Evolutionary conservation across 2,329 filamentous ascomycete genomes (phyloP).

Genomic region (Alternaria consortialis): DNA sequence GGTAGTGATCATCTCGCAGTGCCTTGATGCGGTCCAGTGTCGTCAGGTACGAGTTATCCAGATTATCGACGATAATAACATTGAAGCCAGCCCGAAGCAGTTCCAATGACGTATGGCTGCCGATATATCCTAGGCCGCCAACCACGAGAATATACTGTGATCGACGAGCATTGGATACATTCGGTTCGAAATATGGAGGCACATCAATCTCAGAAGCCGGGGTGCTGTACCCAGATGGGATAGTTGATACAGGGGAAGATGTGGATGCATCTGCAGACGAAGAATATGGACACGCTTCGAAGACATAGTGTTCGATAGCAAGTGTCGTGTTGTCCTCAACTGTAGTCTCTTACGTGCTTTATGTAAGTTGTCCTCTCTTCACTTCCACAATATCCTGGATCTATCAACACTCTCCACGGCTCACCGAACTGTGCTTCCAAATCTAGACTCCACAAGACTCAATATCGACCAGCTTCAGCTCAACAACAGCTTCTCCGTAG

Average conservation of each 20-base stretch:
- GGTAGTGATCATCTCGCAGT: slow-evolving; percentile 5
- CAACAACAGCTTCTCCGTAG: not conserved
- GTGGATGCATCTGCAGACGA: not conserved
- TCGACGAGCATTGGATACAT: not conserved
- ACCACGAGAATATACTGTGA: slow-evolving; percentile 21
- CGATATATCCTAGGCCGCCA: slow-evolving; percentile 63
- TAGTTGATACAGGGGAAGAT: not conserved
- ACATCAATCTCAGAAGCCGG: slow-evolving; percentile 1
- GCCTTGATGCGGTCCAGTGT: slow-evolving; percentile 38
- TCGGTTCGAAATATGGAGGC: not conserved
- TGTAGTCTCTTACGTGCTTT: not conserved
- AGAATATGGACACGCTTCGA: not conserved
- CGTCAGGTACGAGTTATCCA: slow-evolving; percentile 50
- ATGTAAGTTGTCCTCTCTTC: not conserved
- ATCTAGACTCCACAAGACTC: not conserved
- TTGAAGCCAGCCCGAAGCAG: slow-evolving; percentile 60
- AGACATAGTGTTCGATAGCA: not conserved
- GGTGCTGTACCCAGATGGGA: not conserved
- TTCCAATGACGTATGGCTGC: slow-evolving; percentile 61
- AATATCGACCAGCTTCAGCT: not conserved
- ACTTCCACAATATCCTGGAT: not conserved
- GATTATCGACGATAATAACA: slow-evolving; percentile 55
- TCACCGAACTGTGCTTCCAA: not conserved
- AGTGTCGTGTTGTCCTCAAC: not conserved
- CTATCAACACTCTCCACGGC: not conserved